These are phyloP conservation scores for Cubamyces lactineus DNA, from an alignment of 768 basidiomycete genomes.

Conservation along the genomic window DNA sequence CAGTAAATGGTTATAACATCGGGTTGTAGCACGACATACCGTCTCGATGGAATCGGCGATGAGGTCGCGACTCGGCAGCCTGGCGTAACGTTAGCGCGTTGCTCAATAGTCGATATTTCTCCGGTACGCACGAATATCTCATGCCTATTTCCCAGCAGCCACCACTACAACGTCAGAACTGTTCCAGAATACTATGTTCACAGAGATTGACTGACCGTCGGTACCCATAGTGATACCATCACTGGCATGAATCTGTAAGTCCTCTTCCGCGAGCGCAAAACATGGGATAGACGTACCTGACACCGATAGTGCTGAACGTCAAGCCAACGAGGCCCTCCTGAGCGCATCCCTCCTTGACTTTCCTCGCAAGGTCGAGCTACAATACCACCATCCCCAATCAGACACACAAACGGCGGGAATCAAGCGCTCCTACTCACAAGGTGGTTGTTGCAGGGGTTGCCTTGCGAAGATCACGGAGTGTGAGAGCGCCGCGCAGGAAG, in stretches of 20 bases:
- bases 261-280: no score
- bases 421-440: slow-evolving; percentile 49
- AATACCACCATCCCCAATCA: no score
- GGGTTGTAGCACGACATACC: slow-evolving; percentile 40
- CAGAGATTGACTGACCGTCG: slow-evolving; percentile 56
- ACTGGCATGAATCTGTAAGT: no score
- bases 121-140: slow-evolving; percentile 74
- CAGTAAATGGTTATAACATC: background rate
- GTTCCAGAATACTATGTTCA: no score
- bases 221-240: slow-evolving; percentile 92
- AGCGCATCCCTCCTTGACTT: slow-evolving; percentile 81
- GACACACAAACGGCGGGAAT: background rate
- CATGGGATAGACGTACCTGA: slow-evolving; percentile 65
- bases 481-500: slow-evolving; percentile 9
- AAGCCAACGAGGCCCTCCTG: slow-evolving; percentile 82
- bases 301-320: slow-evolving; percentile 84
- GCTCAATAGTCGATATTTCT: background rate
- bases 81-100: slow-evolving; percentile 31
- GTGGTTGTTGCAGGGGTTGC: slow-evolving; percentile 87
- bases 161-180: background rate
- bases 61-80: slow-evolving; percentile 83
- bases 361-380: slow-evolving; percentile 77
- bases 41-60: slow-evolving; percentile 92
- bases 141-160: slow-evolving; percentile 54
- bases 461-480: slow-evolving; percentile 37